Evolutionary conservation across 2,329 filamentous ascomycete species (phyloP).

Genomic region (Fusarium cyanostomum): DNA sequence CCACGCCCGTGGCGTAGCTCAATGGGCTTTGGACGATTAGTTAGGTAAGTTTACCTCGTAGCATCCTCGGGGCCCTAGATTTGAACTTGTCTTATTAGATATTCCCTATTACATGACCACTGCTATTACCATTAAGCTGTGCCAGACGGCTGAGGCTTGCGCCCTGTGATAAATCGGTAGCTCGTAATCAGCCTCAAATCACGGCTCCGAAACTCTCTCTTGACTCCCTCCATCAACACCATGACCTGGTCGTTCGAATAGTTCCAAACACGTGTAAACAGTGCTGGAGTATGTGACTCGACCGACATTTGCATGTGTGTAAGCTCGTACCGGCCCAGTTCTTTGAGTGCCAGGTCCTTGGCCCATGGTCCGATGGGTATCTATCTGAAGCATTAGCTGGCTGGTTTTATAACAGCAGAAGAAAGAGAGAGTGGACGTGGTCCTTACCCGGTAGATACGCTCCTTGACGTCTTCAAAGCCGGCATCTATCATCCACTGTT

Average conservation of each 20-base stretch:
- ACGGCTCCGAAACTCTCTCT: constrained; percentile 53
- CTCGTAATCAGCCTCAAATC: constrained; percentile 34
- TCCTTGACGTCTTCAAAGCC: constrained; percentile 50
- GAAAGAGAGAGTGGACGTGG: background rate
- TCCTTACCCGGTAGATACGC: constrained; percentile 22
- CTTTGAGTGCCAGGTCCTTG: constrained; percentile 49
- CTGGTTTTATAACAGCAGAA: fast-evolving
- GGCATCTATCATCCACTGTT: constrained; percentile 51
- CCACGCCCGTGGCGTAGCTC: background rate
- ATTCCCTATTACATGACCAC: too few species aligned
- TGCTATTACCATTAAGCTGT: too few species aligned
- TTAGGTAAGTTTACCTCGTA: too few species aligned
- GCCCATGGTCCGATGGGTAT: constrained; percentile 54
- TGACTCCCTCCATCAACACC: constrained; percentile 58
- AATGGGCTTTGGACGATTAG: constrained; percentile 5
- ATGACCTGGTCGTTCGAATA: constrained; percentile 53
- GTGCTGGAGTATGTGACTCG: constrained; percentile 52
- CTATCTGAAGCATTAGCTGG: constrained; percentile 24
- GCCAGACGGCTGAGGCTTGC: too few species aligned
- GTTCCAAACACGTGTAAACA: constrained; percentile 51
- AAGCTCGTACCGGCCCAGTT: constrained; percentile 49
- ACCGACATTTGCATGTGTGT: constrained; percentile 56
- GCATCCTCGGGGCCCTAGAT: too few species aligned
- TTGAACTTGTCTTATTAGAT: too few species aligned
- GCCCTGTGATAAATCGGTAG: constrained; percentile 35